A percentile compares a stretch with the other conserved stretches of the same genome.
Conservation (phyloP, 805 yeast genomes). For the Candida maesae region DNA sequence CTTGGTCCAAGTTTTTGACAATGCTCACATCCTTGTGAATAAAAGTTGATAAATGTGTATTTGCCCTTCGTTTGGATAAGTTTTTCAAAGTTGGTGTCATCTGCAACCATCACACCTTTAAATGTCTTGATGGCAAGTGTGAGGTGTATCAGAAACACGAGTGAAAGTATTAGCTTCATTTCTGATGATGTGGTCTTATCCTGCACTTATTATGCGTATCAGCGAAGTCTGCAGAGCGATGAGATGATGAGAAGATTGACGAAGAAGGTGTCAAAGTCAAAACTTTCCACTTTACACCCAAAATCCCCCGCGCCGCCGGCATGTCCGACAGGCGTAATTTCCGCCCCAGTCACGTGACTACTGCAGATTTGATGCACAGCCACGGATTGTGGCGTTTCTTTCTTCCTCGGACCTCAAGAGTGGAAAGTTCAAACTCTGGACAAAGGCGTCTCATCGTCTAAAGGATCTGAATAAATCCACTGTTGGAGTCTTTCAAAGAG, state of each 20-base stretch:
- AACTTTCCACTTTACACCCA: no score
- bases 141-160: constrained; percentile 5
- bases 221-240: no score
- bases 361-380: no score
- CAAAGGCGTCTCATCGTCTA: no score
- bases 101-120: constrained; percentile 23
- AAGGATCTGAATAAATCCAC: no score
- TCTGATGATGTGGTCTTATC: neutral
- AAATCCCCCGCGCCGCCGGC: neutral
- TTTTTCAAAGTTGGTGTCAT: constrained; percentile 21
- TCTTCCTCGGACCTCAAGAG: no score
- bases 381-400: no score
- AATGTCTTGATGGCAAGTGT: constrained; percentile 9
- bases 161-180: constrained; percentile 4
- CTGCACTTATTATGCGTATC: no score
- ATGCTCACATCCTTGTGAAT: constrained; percentile 41
- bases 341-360: no score
- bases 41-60: constrained; percentile 31
- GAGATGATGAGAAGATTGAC: neutral
- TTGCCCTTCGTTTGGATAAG: constrained; percentile 18
- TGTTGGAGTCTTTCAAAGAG: no score
- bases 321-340: neutral
- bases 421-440: no score
- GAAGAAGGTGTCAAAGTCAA: neutral
- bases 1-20: constrained; percentile 45